Conservation (phyloP, 495 filamentous ascomycete genomes). For the Aspergillus avenaceus region DNA sequence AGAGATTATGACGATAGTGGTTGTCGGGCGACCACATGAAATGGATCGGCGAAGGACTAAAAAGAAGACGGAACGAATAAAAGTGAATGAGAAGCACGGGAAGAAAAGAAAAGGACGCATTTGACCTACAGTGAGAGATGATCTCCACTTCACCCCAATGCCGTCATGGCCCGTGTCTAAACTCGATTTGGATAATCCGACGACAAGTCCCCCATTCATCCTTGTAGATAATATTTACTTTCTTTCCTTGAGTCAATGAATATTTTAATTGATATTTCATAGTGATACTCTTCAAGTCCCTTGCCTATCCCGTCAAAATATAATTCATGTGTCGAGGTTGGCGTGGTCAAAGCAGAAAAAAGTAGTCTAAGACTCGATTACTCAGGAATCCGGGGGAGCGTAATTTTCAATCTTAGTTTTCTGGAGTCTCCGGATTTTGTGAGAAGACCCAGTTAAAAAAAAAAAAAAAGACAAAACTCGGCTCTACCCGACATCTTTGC, state of each 20-base stretch:
- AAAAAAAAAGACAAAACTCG: too few species aligned
- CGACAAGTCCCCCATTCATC: neutral
- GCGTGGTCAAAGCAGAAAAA: conserved; percentile 11
- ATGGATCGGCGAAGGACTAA: neutral
- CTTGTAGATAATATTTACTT: neutral
- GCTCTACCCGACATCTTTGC: conserved; percentile 3
- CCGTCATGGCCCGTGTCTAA: conserved; percentile 13
- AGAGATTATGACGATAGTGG: neutral
- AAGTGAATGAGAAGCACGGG: neutral
- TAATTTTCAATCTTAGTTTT: too few species aligned
- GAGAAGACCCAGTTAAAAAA: too few species aligned
- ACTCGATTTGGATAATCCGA: conserved; percentile 18
- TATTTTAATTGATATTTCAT: neutral
- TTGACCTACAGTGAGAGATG: neutral
- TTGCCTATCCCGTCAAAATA: neutral
- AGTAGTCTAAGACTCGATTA: conserved; percentile 2
- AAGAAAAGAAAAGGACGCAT: neutral
- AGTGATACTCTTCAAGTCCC: neutral
- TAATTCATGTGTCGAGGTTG: conserved; percentile 6
- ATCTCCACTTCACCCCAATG: conserved; percentile 5
- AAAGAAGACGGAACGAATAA: neutral
- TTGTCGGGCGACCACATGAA: neutral
- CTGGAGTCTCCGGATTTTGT: conserved; percentile 18
- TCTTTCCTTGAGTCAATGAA: neutral
- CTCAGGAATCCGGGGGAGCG: conserved; percentile 19